Evolutionary conservation across 148 eudicot genomes (phyloP).

Genomic region (Camellia japonica): DNA sequence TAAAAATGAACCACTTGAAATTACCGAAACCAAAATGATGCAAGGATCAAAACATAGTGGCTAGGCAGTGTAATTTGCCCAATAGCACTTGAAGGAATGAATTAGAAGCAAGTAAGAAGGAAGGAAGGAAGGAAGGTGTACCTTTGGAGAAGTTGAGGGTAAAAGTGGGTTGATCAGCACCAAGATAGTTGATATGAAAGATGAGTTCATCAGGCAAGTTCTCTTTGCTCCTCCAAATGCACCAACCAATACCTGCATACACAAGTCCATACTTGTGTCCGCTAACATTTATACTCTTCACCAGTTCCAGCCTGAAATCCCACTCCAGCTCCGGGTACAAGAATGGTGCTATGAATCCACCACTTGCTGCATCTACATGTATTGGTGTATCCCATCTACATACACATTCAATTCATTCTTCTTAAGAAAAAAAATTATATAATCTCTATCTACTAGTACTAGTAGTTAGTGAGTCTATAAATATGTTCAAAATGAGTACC

Average conservation of each 20-base stretch:
- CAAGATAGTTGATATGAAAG: constrained; percentile 77
- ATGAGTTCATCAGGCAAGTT: constrained; percentile 83
- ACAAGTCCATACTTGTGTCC: constrained; percentile 80
- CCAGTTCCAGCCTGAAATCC: constrained; percentile 65
- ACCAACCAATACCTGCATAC: constrained; percentile 79
- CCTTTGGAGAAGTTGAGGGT: constrained; percentile 84
- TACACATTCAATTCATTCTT: neutral
- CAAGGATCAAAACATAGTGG: no score
- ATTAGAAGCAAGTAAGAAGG: no score
- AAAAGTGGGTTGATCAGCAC: constrained; percentile 78
- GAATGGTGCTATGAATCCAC: constrained; percentile 80
- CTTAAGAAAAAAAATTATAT: no score
- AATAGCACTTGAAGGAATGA: no score
- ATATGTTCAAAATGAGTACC: constrained; percentile 29
- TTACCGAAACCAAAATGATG: no score
- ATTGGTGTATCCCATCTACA: constrained; percentile 77
- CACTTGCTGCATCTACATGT: constrained; percentile 86
- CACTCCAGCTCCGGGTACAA: constrained; percentile 68
- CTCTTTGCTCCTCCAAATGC: constrained; percentile 64
- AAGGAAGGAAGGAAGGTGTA: neutral
- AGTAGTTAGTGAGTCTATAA: no score
- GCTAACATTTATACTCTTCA: constrained; percentile 74
- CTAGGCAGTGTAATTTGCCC: no score
- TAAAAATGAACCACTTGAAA: no score
- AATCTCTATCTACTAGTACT: no score